Percentiles rank a stretch among this genome's conserved stretches.
phyloP scores from a whole-genome alignment of 2,329 filamentous ascomycete species.

The Macroventuria anomochaeta region DNA sequence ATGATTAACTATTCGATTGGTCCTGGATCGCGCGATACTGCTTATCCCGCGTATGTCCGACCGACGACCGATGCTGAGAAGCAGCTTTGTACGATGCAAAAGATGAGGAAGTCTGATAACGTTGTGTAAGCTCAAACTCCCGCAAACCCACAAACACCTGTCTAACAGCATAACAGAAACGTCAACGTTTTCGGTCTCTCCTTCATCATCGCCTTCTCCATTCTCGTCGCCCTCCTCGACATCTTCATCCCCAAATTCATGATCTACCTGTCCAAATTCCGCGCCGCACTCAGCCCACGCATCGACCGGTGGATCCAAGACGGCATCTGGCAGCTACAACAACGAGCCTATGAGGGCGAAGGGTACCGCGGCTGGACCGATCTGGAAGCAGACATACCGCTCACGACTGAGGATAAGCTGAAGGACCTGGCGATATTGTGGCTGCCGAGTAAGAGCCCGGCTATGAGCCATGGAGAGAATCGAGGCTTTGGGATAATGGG shows the following conservation, averaged over 20 bases:
- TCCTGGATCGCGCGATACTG: slow-evolving; percentile 1
- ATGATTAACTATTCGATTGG: slow-evolving; percentile 22
- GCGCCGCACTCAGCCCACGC: slow-evolving; percentile 24
- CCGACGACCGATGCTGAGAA: slow-evolving; percentile 13
- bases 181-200: slow-evolving; percentile 32
- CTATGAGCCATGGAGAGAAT: background rate
- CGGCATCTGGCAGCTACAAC: slow-evolving; percentile 35
- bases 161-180: slow-evolving; percentile 20
- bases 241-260: slow-evolving; percentile 24
- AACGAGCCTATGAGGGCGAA: slow-evolving; percentile 32
- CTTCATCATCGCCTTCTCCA: slow-evolving; percentile 24
- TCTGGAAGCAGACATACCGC: slow-evolving; percentile 26
- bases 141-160: background rate
- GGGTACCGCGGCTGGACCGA: slow-evolving; percentile 21
- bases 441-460: slow-evolving; percentile 10
- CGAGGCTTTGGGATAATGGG: background rate
- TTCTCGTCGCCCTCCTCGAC: slow-evolving; percentile 20
- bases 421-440: slow-evolving; percentile 13
- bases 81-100: slow-evolving; percentile 6
- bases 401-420: slow-evolving; percentile 16
- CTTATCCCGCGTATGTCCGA: background rate
- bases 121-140: slow-evolving; percentile 21
- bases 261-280: slow-evolving; percentile 24
- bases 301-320: slow-evolving; percentile 39
- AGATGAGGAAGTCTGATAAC: slow-evolving; percentile 27